Conservation (phyloP, 2,329 filamentous ascomycete species). For the Colletotrichum incanum region DNA sequence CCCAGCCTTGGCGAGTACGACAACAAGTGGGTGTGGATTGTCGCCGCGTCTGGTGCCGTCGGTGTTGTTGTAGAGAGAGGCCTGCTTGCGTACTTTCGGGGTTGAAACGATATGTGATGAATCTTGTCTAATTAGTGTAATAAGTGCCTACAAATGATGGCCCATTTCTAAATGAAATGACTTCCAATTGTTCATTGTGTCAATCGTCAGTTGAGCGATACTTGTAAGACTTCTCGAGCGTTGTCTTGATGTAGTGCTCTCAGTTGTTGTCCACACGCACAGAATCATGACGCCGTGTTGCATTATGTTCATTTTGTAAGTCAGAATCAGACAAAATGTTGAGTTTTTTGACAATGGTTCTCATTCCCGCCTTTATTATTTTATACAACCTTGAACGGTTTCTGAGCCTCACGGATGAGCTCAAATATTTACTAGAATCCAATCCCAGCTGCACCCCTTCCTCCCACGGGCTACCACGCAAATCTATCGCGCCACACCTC, state of each 20-base stretch:
- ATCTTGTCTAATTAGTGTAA: conserved; percentile 16
- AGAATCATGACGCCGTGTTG: no score
- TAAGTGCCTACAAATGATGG: not conserved
- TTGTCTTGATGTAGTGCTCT: no score
- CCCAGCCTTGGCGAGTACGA: conserved; percentile 63
- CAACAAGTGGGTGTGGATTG: conserved; percentile 71
- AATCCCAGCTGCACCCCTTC: not conserved
- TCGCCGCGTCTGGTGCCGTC: conserved; percentile 64
- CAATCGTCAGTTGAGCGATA: no score
- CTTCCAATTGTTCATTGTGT: no score
- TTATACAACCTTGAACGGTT: not conserved
- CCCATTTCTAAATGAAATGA: not conserved
- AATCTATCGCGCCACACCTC: not conserved
- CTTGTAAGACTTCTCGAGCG: no score
- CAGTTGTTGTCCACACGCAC: no score
- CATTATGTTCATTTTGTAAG: no score
- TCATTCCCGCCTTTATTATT: not conserved
- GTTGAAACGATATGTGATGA: not conserved
- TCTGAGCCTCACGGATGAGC: not conserved
- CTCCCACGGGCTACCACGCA: not conserved
- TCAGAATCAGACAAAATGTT: no score
- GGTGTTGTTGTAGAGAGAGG: conserved; percentile 62
- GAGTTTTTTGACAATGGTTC: no score
- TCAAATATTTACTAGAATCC: not conserved
- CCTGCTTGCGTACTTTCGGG: conserved; percentile 25